Evolutionary conservation across 176 grass and related monocot genomes (phyloP), one percentile per base, ranked within the genome.

Genomic region (Microstegium vimineum): DNA sequence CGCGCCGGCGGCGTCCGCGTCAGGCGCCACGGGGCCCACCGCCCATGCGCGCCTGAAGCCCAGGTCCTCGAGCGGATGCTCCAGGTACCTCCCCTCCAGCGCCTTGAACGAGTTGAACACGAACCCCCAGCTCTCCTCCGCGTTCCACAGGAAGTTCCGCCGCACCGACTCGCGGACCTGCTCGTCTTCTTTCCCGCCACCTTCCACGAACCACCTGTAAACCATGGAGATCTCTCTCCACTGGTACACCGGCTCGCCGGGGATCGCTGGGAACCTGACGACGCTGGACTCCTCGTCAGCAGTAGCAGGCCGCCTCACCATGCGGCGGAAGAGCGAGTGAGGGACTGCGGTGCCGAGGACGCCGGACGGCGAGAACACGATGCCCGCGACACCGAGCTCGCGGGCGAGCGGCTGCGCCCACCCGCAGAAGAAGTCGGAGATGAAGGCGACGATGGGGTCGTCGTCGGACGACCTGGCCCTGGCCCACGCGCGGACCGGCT

Each of bases 361-460:
- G 42, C 85, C 85, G 0, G 76, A 86, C 2, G 93, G 81, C 45
- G 71, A 84, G 82, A 95, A 92, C 40, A 86, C 73, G 16, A 95
- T 0, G 10, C 90, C 83, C 14, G 85, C 90, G 46, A 84, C 73
- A 13, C 76, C 79, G 33, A 95, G 67, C 37, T 92, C 74, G 6
- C 30, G 82, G 4, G 90, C 82, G 16, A 92, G 77, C 6, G 82
- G 84, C 27, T 92, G 90, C 68, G 85, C 88, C 93, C 93, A 95
- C 8, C 85, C 87, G 34, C 84, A 71, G 78, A 42, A 42, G 37
- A 40, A 40, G 37, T 37, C 88, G 7, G 88, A 90, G 23, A 96
- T 5, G 66, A 96, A 72, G 45, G 74, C 80, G 16, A 31, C 78
- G 28, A 90, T 54, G 20, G 86, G 88, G 28, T 80, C 59, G 2